These are phyloP conservation scores for Closterium sp. DNA, from an alignment of 139 green algal species.

Conservation along the genomic window DNA sequence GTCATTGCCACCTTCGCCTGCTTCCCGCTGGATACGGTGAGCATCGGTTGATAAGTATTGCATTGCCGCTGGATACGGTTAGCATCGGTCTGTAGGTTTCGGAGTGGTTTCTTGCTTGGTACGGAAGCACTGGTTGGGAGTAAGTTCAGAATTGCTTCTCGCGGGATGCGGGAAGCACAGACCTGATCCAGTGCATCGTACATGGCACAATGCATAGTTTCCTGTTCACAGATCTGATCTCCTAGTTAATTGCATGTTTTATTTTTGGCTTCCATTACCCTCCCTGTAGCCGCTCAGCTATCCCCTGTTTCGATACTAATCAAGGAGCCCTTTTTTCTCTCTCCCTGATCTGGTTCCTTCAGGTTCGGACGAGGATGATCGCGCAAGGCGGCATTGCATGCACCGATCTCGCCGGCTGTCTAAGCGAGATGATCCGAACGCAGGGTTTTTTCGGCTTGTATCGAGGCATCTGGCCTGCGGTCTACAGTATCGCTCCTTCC, in stretches of 20 bases:
- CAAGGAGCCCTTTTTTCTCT: background rate
- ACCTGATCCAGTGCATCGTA: too few species aligned
- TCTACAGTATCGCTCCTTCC: conserved; percentile 72
- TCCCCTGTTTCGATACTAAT: background rate
- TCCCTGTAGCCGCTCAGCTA: background rate
- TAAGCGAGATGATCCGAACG: conserved; percentile 58
- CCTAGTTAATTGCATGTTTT: too few species aligned
- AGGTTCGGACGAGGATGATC: conserved; percentile 44
- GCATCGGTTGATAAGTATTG: background rate
- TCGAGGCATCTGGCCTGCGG: conserved; percentile 65
- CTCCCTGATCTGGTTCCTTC: background rate
- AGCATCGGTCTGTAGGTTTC: background rate
- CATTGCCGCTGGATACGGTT: conserved; percentile 10
- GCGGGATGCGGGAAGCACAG: too few species aligned
- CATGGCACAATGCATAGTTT: too few species aligned
- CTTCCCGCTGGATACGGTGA: conserved; percentile 77
- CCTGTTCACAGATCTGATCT: too few species aligned
- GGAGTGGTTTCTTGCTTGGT: too few species aligned
- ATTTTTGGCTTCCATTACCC: background rate
- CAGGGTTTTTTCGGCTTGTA: conserved; percentile 72
- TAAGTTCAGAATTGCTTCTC: too few species aligned
- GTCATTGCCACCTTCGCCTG: conserved; percentile 70
- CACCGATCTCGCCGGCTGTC: conserved; percentile 55
- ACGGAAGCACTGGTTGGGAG: too few species aligned
- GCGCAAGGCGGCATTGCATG: conserved; percentile 41